Conservation (phyloP, 1,284 basidiomycete genomes). For the Moniliella sp. region DNA sequence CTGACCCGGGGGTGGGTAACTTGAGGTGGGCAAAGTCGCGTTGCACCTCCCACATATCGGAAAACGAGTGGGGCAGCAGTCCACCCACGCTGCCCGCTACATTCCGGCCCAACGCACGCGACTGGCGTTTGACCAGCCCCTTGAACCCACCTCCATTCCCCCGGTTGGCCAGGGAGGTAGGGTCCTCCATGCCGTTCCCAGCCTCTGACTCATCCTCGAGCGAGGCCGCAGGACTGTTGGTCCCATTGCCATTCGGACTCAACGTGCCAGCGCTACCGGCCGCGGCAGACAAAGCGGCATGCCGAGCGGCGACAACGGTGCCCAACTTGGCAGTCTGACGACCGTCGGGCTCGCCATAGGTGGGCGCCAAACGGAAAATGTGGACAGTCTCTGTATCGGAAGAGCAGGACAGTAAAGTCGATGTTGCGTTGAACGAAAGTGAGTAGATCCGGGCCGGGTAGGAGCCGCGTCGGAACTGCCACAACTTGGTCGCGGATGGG, state of each 20-base stretch:
- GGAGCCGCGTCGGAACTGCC: constrained; percentile 78
- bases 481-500: constrained; percentile 72
- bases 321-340: background rate
- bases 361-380: constrained; percentile 57
- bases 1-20: constrained; percentile 54
- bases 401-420: constrained; percentile 64
- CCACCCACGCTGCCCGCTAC: constrained; percentile 48
- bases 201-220: background rate
- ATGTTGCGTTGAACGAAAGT: constrained; percentile 72
- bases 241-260: background rate
- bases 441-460: constrained; percentile 67
- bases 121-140: constrained; percentile 48
- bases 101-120: constrained; percentile 36
- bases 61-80: constrained; percentile 69
- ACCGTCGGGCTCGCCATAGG: background rate
- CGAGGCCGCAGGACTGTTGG: background rate
- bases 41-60: constrained; percentile 90
- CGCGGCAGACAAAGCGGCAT: background rate
- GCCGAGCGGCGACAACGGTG: background rate
- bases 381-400: constrained; percentile 89
- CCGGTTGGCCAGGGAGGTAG: constrained; percentile 1
- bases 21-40: constrained; percentile 82
- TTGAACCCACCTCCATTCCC: constrained; percentile 27
- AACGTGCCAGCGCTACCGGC: background rate
- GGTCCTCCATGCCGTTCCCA: constrained; percentile 1